Base-by-base conservation (phyloP, 768 basidiomycete species). In the Phanerochaete sordida region DNA sequence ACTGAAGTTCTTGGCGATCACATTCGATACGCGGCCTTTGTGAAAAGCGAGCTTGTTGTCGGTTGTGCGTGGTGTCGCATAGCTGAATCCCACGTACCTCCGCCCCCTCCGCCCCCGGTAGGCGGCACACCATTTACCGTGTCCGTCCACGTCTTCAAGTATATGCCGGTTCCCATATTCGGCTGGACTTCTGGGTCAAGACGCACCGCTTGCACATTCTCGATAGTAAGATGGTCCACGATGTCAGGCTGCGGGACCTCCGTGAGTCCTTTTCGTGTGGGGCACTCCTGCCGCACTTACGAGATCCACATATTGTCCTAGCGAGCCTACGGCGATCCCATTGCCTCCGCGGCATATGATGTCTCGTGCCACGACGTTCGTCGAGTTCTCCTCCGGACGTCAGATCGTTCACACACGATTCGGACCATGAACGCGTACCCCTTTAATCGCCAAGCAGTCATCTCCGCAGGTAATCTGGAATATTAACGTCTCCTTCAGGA, bases 371-470 rank as follows among this genome's bases (percentile, higher is more conserved):
- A 78, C 30, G 56, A 86, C 68, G 62, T 83, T 82, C 2, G 84
- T 79, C 33, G 81, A 81, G 67, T 85, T 85, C 83, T 84, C 49
- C 31, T 24, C 6, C 44, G 15, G 7, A 9, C 33, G 43, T 24
- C 24, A 33, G 11, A n/a, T 60, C 27, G 37, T 46, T 21, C 26
- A 23, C 28, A 44, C 21, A 43, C 30, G 21, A 27, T 21, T 21
- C 15, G 27, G 43, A 9, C 26, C n/a, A 49, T 5, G 23, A 27
- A 27, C n/a, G 69, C 81, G 27, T 65, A 84, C 83, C 7, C 83
- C 84, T 73, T 86, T 84, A 72, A 85, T 82, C 8, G 82, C 84
- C n/a, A 85, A 69, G 59, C 84, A 86, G 63, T 85, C 84, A 65
- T 85, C 85, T 19, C 84, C 83, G 56, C 78, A 81, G n/a, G 83